Percentiles rank a stretch among this genome's conserved stretches.
Evolutionary conservation across 352 stramenopile genomes (phyloP).

Genomic region (Phytophthora nicotianae): DNA sequence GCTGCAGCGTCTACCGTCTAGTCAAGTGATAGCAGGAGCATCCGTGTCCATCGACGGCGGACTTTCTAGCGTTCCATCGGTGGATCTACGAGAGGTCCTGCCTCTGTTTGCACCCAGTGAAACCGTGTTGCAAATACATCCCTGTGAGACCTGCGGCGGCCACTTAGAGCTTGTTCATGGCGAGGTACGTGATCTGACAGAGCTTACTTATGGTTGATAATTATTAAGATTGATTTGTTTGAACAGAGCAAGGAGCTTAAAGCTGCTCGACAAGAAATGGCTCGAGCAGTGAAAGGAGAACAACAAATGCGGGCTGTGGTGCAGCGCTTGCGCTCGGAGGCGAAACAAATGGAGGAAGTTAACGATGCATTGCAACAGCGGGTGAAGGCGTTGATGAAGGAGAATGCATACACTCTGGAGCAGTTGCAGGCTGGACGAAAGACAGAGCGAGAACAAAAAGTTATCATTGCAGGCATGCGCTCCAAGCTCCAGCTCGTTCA

Average conservation of each 20-base stretch:
- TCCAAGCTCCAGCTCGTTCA: constrained; percentile 77
- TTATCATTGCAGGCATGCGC: constrained; percentile 58
- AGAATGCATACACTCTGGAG: constrained; percentile 80
- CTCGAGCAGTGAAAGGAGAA: constrained; percentile 66
- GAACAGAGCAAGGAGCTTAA: constrained; percentile 70
- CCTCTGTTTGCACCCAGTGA: constrained; percentile 77
- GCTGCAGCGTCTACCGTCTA: constrained; percentile 16
- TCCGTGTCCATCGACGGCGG: constrained; percentile 22
- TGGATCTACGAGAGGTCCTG: constrained; percentile 71
- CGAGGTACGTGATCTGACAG: constrained; percentile 44
- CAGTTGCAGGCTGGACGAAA: constrained; percentile 74
- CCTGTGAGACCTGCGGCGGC: constrained; percentile 72
- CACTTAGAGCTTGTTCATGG: constrained; percentile 81
- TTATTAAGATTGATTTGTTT: neutral
- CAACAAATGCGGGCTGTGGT: constrained; percentile 73
- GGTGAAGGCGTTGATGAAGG: constrained; percentile 74
- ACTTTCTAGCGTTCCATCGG: constrained; percentile 66
- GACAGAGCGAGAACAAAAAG: constrained; percentile 77
- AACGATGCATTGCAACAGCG: constrained; percentile 78
- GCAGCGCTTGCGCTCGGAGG: constrained; percentile 67
- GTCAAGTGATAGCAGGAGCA: constrained; percentile 10
- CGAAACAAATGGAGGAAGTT: constrained; percentile 75
- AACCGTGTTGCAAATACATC: constrained; percentile 74
- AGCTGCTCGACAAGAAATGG: constrained; percentile 67
- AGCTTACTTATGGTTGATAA: neutral